Evolutionary conservation across 1,284 basidiomycete genomes (phyloP), one percentile per base, ranked within the genome.

Genomic region (Malassezia furfur): DNA sequence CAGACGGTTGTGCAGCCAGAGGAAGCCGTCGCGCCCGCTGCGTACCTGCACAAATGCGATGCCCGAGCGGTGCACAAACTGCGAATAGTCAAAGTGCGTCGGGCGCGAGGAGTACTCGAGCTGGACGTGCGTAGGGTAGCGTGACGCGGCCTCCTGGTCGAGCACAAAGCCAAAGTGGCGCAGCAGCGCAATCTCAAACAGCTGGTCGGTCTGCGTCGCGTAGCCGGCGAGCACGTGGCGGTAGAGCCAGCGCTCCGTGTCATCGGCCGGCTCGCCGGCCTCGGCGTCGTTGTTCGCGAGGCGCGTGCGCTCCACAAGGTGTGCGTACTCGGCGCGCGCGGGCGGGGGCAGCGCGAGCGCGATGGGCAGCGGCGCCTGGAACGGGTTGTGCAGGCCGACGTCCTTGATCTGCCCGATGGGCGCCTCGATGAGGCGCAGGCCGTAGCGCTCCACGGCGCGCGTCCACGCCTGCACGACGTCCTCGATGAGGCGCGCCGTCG

Each of bases 401-500:
- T 73, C 71, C 50, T 67, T 70, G 60, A 74, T 72, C 62, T 74
- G 72, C 1, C 62, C 70, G 43, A 73, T 72, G 10, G 72, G 72
- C n/a, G 72, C 72, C 38, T 96, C 93, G 45, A 96, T 87, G 9
- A 96, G 82, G 65, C 85, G 88, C 52, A 98, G 79, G 1, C 93
- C 93, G 64, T 91, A 91, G 44, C 85, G 82, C 65, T 96, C 91
- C 34, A 94, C 87, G 1, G 83, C 81, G 32, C 87, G 81, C 46
- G 83, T 84, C 87, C 91, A 94, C 50, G 83, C 81, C 38, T 86
- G 84, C 10, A 96, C 80, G 36, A 86, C 80, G 65, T 94, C 90
- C 62, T 98, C 93, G 56, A 98, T 87, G 61, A 86, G 85, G n/a
- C 88, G 83, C n/a, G 90, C 88, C 0, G 90, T 91, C 0, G 91